Conservation (phyloP, 495 filamentous ascomycete species). For the Penicillium ochrochloron region DNA sequence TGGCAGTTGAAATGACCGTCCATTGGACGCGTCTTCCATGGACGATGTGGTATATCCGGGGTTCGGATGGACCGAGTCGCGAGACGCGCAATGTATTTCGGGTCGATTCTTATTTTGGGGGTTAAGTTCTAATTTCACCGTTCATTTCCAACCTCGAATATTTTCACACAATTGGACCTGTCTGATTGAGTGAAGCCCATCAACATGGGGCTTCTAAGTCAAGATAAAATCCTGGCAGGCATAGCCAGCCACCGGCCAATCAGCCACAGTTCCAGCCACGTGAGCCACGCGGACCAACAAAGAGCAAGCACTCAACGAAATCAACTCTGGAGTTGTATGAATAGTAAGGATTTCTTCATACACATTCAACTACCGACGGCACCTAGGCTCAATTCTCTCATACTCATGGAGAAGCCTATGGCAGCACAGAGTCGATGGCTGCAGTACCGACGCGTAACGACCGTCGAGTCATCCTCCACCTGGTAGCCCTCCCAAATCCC, state of each 20-base stretch:
- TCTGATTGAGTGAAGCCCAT: too few species aligned
- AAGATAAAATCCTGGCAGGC: too few species aligned
- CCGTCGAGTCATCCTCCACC: slow-evolving; percentile 76
- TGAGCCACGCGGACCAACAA: background rate
- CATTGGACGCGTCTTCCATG: too few species aligned
- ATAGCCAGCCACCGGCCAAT: background rate
- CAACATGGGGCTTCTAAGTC: too few species aligned
- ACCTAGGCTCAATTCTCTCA: background rate
- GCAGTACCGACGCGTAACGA: slow-evolving; percentile 57
- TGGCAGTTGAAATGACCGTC: too few species aligned
- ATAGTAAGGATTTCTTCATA: background rate
- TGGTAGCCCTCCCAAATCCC: slow-evolving; percentile 56
- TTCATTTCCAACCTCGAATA: too few species aligned
- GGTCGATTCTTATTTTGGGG: too few species aligned
- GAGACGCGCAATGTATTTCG: too few species aligned
- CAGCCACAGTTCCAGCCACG: background rate
- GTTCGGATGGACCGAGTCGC: too few species aligned
- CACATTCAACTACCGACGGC: background rate
- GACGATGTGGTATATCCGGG: too few species aligned
- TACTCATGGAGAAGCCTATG: slow-evolving; percentile 20
- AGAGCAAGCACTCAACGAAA: background rate
- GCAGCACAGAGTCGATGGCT: slow-evolving; percentile 37
- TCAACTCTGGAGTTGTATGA: background rate
- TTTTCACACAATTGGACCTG: too few species aligned
- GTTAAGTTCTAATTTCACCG: too few species aligned